These are phyloP conservation scores for Xylaria acuta DNA, from an alignment of 495 filamentous ascomycete genomes.

Conservation along the genomic window DNA sequence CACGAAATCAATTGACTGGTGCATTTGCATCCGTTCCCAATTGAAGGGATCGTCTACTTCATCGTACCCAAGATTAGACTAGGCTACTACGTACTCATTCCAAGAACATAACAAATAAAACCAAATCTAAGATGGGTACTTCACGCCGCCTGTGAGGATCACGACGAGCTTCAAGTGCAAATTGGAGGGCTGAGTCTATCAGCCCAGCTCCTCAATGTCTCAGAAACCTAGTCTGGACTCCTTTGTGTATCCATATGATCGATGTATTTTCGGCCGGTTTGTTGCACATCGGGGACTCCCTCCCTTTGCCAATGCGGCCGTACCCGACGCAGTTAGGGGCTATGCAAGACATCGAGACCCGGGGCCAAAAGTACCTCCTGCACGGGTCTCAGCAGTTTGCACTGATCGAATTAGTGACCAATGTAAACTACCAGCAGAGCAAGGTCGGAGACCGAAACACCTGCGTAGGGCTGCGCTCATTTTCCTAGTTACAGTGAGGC, in stretches of 20 bases:
- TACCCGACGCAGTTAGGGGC: neutral
- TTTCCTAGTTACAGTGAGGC: neutral
- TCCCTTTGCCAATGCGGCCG: neutral
- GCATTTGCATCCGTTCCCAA: too few relatives aligned
- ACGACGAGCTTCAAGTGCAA: neutral
- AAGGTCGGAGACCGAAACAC: neutral
- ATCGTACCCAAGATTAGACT: neutral
- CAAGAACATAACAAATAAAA: too few relatives aligned
- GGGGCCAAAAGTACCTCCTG: neutral
- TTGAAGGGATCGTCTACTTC: too few relatives aligned
- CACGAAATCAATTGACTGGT: neutral
- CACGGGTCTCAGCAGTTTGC: neutral
- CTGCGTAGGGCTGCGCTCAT: neutral
- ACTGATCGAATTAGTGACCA: neutral
- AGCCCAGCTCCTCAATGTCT: neutral
- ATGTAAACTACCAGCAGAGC: neutral
- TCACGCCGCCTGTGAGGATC: neutral
- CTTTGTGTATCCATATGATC: neutral
- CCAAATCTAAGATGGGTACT: neutral
- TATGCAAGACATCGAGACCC: neutral
- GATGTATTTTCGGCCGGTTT: neutral
- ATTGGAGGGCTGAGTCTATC: neutral
- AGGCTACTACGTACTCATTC: neutral
- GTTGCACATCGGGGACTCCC: neutral
- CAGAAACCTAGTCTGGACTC: neutral